Evolutionary conservation across 2,329 filamentous ascomycete genomes (phyloP).

Genomic region (Septoria linicola): DNA sequence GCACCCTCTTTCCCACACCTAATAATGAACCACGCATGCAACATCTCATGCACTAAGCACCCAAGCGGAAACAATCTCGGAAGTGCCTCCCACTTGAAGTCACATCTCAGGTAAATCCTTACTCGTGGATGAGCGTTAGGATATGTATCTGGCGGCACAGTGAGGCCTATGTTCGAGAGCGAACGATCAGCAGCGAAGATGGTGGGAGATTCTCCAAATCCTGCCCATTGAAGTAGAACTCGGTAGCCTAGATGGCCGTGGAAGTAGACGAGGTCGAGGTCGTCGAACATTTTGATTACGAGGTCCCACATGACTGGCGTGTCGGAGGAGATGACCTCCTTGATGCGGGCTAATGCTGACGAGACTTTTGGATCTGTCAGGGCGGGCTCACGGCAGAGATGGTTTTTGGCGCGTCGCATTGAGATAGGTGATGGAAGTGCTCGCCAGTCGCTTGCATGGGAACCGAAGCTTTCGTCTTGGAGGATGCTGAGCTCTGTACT

Average conservation of each 20-base stretch:
- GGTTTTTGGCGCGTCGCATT: background rate
- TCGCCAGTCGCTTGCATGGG: background rate
- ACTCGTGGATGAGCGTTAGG: slow-evolving; percentile 3
- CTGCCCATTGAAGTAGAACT: background rate
- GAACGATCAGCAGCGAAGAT: background rate
- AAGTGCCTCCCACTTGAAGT: slow-evolving; percentile 6
- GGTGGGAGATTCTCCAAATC: background rate
- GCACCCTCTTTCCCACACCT: slow-evolving; percentile 1
- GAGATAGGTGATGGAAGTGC: background rate
- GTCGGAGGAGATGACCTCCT: background rate
- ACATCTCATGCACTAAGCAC: slow-evolving; percentile 15
- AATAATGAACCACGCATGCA: slow-evolving; percentile 15
- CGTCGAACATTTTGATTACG: slow-evolving; percentile 19
- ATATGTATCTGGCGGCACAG: background rate
- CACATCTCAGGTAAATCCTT: slow-evolving; percentile 1
- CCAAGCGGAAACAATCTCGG: background rate
- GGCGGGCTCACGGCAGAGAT: background rate
- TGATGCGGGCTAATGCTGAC: background rate
- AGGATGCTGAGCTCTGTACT: slow-evolving; percentile 3
- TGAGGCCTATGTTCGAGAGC: background rate
- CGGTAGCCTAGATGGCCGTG: slow-evolving; percentile 11
- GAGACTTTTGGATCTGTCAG: background rate
- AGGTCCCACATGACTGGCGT: slow-evolving; percentile 7
- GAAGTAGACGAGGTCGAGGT: slow-evolving; percentile 20
- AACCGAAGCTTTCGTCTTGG: background rate